phyloP scores from a whole-genome alignment of 345 rosid species.

The Theobroma cacao region DNA sequence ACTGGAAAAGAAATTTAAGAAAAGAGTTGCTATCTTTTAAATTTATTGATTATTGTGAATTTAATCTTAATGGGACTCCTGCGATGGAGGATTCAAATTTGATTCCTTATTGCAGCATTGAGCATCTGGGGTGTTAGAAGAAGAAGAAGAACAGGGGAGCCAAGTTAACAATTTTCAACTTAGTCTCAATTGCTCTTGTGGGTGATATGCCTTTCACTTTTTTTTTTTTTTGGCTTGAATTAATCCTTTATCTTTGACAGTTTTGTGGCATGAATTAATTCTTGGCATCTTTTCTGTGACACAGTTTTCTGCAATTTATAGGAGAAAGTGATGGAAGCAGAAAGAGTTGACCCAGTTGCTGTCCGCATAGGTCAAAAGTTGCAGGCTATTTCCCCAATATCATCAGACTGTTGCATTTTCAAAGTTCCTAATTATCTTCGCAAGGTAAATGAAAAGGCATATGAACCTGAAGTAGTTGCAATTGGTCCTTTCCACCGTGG shows the following conservation, averaged over 20 bases:
- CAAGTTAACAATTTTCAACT: too few species aligned
- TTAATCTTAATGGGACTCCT: too few species aligned
- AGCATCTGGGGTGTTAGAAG: too few species aligned
- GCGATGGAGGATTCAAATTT: too few species aligned
- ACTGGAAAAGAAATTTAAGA: too few species aligned
- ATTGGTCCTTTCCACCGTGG: constrained; percentile 25
- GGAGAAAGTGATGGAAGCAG: not conserved
- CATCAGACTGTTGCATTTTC: constrained; percentile 10
- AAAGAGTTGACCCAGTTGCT: not conserved
- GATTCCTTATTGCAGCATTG: too few species aligned
- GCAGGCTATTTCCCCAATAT: not conserved
- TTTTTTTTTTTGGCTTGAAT: too few species aligned
- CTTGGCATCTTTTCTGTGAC: not conserved
- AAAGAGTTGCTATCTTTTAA: too few species aligned
- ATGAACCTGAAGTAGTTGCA: constrained; percentile 22
- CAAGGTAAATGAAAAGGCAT: constrained; percentile 18
- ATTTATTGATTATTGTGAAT: too few species aligned
- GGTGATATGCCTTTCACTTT: too few species aligned
- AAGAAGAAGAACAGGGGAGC: too few species aligned
- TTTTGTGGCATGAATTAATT: not conserved
- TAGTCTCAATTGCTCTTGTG: too few species aligned
- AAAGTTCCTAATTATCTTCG: constrained; percentile 10
- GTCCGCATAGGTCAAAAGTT: not conserved
- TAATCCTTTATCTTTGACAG: not conserved
- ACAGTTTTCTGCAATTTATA: not conserved